These are phyloP conservation scores for Botrytis sinoallii DNA, from an alignment of 2,329 filamentous ascomycete species.

Conservation along the genomic window DNA sequence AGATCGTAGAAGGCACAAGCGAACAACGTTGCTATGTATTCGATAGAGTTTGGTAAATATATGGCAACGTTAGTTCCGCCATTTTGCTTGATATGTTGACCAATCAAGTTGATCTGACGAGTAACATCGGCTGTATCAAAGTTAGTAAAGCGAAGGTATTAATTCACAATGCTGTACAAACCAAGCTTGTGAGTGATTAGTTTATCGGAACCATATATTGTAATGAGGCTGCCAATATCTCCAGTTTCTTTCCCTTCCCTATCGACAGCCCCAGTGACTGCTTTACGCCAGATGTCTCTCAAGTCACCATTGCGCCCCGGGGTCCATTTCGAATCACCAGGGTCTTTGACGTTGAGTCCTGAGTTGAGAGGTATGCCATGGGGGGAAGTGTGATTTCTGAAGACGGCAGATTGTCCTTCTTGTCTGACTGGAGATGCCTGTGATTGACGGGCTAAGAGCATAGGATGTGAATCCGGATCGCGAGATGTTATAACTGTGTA, in stretches of 20 bases:
- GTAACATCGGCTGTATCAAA: conserved; percentile 62
- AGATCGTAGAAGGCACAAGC: conserved; percentile 82
- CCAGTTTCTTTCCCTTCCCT: conserved; percentile 59
- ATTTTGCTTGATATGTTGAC: conserved; percentile 69
- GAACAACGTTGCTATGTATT: conserved; percentile 79
- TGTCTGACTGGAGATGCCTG: conserved; percentile 75
- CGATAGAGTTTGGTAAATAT: conserved; percentile 89
- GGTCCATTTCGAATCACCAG: conserved; percentile 77
- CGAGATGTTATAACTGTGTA: conserved; percentile 68
- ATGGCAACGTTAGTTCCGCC: conserved; percentile 77
- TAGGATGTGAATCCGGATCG: conserved; percentile 88
- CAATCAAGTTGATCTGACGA: conserved; percentile 83
- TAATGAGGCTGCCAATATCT: conserved; percentile 69
- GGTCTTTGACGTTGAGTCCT: conserved; percentile 78
- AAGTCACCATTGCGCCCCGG: conserved; percentile 83
- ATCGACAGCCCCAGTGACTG: conserved; percentile 60
- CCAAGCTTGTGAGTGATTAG: conserved; percentile 68
- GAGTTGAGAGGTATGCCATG: conserved; percentile 77
- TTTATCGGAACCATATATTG: conserved; percentile 72
- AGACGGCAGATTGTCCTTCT: conserved; percentile 79
- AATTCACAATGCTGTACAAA: conserved; percentile 37
- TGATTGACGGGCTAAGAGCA: conserved; percentile 83
- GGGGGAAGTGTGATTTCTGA: conserved; percentile 78
- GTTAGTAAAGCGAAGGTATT: conserved; percentile 21
- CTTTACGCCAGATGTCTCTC: conserved; percentile 83